Base-by-base conservation (phyloP, 352 stramenopile genomes). In the Phytophthora chlamydospora region DNA sequence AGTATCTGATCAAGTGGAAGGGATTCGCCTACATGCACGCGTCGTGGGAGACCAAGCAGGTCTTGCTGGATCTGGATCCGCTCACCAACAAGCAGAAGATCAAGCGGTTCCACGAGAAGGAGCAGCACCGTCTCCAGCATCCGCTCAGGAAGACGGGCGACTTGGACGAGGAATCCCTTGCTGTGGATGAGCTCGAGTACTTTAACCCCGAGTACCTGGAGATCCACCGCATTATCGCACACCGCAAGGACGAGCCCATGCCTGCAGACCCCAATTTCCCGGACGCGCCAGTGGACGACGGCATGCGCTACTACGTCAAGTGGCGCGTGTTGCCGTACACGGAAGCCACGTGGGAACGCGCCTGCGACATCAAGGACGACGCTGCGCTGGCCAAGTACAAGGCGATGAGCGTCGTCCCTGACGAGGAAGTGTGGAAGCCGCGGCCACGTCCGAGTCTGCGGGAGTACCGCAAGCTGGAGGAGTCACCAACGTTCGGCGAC, bases 1-100 rank as follows among this genome's bases (percentile, higher is more conserved):
- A 98, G 71, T 97, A 95, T 53, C 83, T 88, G 21, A 95, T 97
- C 71, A 97, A 97, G 72, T 97, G 88, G 88, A 95, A 94, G 62
- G 85, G 83, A 11, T 95, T 94, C 51, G 93, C 88, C 44, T 93
- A 96, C 72, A 78, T 97, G 66, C 89, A 96, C 62, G 85, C 81
- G 39, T 89, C 86, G 66, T 97, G 89, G 89, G 87, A 96, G 70
- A 80, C 78, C 0, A 66, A 74, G 8, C 76, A 93, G 34, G 75
- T 88, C 55, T 72, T 95, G 46, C 65, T 95, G 61, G 78, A 83
- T 2, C 75, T 96, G 12, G 87, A 96, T 45, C 71, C 80, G 27
- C 65, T 82, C n/a, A 90, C 71, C 19, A 96, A 96, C 70, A 96
- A 95, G 73, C 78, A 89, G 62, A 83, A 83, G 27, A 89, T 96